Evolutionary conservation across 2,329 filamentous ascomycete genomes (phyloP).

Genomic region (Ascochyta pisi): DNA sequence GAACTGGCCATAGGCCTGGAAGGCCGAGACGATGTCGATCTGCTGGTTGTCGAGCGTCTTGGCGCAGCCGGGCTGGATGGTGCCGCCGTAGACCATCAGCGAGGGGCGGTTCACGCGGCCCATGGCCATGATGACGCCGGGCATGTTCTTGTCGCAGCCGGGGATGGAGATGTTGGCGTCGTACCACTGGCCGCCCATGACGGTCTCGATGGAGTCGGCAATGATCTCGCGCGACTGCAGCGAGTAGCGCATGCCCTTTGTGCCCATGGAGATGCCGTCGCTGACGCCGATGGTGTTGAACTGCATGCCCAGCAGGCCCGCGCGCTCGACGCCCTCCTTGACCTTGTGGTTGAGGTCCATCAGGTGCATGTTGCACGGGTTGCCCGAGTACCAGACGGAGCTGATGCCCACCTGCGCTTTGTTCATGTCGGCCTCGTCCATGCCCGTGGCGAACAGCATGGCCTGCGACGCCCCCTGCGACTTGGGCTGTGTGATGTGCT

Average conservation of each 20-base stretch:
- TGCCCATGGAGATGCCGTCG: constrained; percentile 98
- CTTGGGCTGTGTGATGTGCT: constrained; percentile 91
- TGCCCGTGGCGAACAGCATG: constrained; percentile 96
- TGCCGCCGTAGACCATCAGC: constrained; percentile 97
- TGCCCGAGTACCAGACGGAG: constrained; percentile 97
- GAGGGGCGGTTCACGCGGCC: constrained; percentile 91
- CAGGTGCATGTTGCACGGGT: constrained; percentile 99
- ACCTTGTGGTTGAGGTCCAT: constrained; percentile 85
- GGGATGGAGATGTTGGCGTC: constrained; percentile 96
- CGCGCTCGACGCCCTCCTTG: constrained; percentile 73
- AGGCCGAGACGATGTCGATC: constrained; percentile 95
- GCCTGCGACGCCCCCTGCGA: constrained; percentile 98
- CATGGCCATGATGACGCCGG: constrained; percentile 75
- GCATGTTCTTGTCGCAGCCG: constrained; percentile 99
- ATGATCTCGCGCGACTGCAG: constrained; percentile 96
- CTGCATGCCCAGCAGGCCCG: constrained; percentile 88
- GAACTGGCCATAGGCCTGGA: constrained; percentile 97
- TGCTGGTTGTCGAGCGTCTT: constrained; percentile 70
- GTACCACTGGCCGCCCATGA: constrained; percentile 99
- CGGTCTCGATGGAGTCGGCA: constrained; percentile 97
- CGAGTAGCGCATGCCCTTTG: constrained; percentile 93
- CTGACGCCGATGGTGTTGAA: constrained; percentile 99
- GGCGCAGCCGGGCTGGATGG: constrained; percentile 89
- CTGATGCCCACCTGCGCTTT: constrained; percentile 98
- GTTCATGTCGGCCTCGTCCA: constrained; percentile 85